phyloP scores from a whole-genome alignment of 2,329 filamentous ascomycete species.

The Celoporthe dispersa region DNA sequence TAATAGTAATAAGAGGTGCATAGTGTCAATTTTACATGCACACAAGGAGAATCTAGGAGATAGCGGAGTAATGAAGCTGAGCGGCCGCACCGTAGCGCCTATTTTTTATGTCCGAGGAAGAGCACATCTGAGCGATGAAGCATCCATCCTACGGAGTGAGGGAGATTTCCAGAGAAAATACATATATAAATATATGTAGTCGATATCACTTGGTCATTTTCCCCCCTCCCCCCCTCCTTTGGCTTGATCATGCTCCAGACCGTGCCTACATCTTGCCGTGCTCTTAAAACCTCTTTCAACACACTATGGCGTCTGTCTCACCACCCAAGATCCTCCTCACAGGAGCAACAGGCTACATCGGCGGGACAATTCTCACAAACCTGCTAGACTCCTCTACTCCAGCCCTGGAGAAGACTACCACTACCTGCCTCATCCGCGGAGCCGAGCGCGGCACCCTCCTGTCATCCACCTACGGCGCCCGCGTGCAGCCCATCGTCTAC shows the following conservation, averaged over 20 bases:
- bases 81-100: constrained; percentile 1
- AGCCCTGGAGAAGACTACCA: constrained; percentile 30
- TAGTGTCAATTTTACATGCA: background rate
- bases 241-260: no score
- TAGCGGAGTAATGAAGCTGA: background rate
- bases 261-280: background rate
- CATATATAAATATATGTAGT: background rate
- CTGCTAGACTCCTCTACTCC: constrained; percentile 32
- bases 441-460: constrained; percentile 8
- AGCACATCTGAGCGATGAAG: background rate
- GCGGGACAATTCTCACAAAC: constrained; percentile 35
- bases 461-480: constrained; percentile 22
- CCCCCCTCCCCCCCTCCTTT: no score
- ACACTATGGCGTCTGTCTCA: constrained; percentile 1
- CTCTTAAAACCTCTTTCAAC: background rate
- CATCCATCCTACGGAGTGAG: background rate
- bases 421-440: constrained; percentile 35
- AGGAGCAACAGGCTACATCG: constrained; percentile 39
- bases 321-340: constrained; percentile 34
- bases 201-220: no score
- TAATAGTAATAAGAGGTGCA: background rate
- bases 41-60: background rate
- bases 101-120: background rate
- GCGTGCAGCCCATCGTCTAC: constrained; percentile 35
- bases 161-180: background rate